Base-by-base conservation (phyloP, 2,329 filamentous ascomycete species). In the Hypoxylon sp. region DNA sequence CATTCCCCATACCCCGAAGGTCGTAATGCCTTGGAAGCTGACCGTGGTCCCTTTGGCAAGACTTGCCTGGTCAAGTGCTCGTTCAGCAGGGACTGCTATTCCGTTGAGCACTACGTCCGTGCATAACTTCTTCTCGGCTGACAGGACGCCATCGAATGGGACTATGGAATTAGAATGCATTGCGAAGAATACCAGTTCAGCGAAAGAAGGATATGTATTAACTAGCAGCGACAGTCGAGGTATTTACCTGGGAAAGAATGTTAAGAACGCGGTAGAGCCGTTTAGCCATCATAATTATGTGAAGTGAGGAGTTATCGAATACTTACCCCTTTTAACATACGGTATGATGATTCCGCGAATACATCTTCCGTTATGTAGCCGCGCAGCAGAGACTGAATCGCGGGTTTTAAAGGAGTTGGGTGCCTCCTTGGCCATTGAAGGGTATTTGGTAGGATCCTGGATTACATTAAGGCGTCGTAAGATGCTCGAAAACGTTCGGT, bases 1-100 rank as follows among this genome's bases (percentile, higher is more conserved):
- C 89, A 91, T 71, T 89, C 85, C 67, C 86, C 80, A 78, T 90
- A 91, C 18, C 82, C 82, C 89, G 72, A 89, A 92, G 56, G 85
- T 87, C n/a, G 89, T 91, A 12, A 81, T 85, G 44, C 89, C 90
- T 61, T 86, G 76, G 77, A 91, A 91, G 70, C 84, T 85, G 66
- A 91, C 82, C 12, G 26, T 61, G 5, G 65, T 64, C 2, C 61
- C 57, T 11, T 36, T 77, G 81, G 12, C 28, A 18, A 50, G 36
- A 11, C 42, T 52, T 56, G 67, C 62, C 24, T 60, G 38, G 55
- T 89, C 85, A 2, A 90, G 81, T 2, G 87, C 8, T 78, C 78
- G 20, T 86, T n/a, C 86, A 5, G 86, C 82, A 2, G 87, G 87
- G 12, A 89, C 87, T 16, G 77, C 77, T 46, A 89, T 81, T 68